Evolutionary conservation across 331 rosid genomes (phyloP), one percentile per base, ranked within the genome.

Genomic region (Malus hybrid): DNA sequence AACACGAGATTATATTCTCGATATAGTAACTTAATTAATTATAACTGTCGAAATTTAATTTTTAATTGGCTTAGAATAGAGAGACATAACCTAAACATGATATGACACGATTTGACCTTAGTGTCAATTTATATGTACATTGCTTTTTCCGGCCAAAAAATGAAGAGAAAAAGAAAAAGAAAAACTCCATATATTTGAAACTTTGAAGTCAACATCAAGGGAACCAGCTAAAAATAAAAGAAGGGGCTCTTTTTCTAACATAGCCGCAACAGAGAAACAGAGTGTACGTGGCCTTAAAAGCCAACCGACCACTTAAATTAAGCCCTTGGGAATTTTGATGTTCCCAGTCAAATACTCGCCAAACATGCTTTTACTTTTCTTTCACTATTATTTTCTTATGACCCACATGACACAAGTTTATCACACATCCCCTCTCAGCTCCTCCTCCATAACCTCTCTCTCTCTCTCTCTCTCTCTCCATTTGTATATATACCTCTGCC

Each of bases 321-420:
- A 70, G 6, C 7, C 34, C 11, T 10, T 10, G 28, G 7, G 56
- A 67, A 70, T 66, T 67, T 61, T 71, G 57, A 64, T 67, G 56
- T 57, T 65, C 42, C 19, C 10, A 80, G 97, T 91, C 97, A 91
- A 91, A 89, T 13, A 71, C 95, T 91, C 89, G 93, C 97, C 91
- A 80, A 87, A 86, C 97, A 88, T 88, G 95, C 87, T 50, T 80
- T 87, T 71, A 31, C 36, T 59, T 74, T 76, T 77, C 48, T 44
- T 6, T 10, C 29, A 7, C 15, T 62, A 2, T 54, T 10, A 31
- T 19, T 57, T 36, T 56, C 60, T 28, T 15, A 65, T 69, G 24
- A 16, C 67, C 39, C 39, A 6, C 24, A 5, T 6, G 65, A 10
- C 31, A 9, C 56, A 71, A 57, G 19, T 29, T 65, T 54, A 48